Percentiles rank a stretch among this genome's conserved stretches.
phyloP scores from a whole-genome alignment of 2,329 filamentous ascomycete species.

The Venturia carpophila region DNA sequence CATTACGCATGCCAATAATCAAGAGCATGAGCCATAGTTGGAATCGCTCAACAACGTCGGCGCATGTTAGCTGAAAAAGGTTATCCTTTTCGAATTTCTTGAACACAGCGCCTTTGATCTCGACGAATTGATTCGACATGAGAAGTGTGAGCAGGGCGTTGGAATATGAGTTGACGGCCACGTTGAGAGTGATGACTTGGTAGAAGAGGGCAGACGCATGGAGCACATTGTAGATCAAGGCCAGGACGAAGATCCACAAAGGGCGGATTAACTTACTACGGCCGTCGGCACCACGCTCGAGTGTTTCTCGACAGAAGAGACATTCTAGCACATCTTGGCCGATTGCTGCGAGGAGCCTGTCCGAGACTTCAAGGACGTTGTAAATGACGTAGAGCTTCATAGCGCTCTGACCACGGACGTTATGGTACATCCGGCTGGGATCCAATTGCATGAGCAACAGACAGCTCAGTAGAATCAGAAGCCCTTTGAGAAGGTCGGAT shows the following conservation, averaged over 20 bases:
- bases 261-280: constrained; percentile 86
- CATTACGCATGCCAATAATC: constrained; percentile 92
- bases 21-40: constrained; percentile 96
- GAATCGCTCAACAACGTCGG: constrained; percentile 93
- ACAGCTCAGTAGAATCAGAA: constrained; percentile 80
- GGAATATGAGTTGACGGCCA: constrained; percentile 96
- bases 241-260: constrained; percentile 82
- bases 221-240: constrained; percentile 77
- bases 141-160: constrained; percentile 88
- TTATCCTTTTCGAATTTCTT: constrained; percentile 99
- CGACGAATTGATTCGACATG: constrained; percentile 96
- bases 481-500: constrained; percentile 84
- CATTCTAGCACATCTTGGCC: constrained; percentile 96
- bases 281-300: constrained; percentile 79
- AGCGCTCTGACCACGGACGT: constrained; percentile 88
- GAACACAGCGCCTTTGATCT: constrained; percentile 97
- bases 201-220: constrained; percentile 89
- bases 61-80: constrained; percentile 90
- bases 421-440: constrained; percentile 96
- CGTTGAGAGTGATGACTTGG: constrained; percentile 94
- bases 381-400: constrained; percentile 99
- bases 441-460: constrained; percentile 82
- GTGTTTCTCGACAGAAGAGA: constrained; percentile 83
- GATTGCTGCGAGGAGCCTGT: constrained; percentile 80
- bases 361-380: constrained; percentile 80